phyloP scores from a whole-genome alignment of 2,329 filamentous ascomycete species.

The Grosmannia huntii region DNA sequence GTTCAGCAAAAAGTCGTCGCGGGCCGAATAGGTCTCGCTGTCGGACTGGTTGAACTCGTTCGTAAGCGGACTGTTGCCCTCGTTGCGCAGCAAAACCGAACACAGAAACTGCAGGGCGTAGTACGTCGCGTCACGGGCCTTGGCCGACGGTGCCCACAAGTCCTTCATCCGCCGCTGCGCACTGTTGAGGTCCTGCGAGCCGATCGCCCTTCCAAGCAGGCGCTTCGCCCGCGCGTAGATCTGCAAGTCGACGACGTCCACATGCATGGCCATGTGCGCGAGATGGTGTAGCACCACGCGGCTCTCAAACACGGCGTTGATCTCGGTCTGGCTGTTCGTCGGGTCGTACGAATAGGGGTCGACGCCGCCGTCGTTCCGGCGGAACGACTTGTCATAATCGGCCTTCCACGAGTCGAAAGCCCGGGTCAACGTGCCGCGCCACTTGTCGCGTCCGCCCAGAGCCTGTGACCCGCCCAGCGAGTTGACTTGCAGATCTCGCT shows the following conservation, averaged over 20 bases:
- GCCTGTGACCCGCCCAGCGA: slow-evolving; percentile 62
- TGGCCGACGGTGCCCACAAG: slow-evolving; percentile 76
- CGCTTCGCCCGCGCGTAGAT: slow-evolving; percentile 84
- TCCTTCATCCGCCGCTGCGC: slow-evolving; percentile 78
- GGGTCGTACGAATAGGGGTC: slow-evolving; percentile 43
- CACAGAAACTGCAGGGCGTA: slow-evolving; percentile 83
- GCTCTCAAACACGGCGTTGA: slow-evolving; percentile 64
- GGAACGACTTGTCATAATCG: slow-evolving; percentile 75
- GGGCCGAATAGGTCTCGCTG: slow-evolving; percentile 53
- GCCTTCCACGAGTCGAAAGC: slow-evolving; percentile 91
- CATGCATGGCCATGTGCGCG: slow-evolving; percentile 95
- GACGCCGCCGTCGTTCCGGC: slow-evolving; percentile 38
- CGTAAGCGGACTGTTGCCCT: slow-evolving; percentile 24
- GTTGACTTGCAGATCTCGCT: slow-evolving; percentile 84
- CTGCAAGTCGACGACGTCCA: slow-evolving; percentile 94
- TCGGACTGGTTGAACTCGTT: slow-evolving; percentile 15
- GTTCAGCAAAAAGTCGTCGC: slow-evolving; percentile 82
- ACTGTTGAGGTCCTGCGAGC: slow-evolving; percentile 64
- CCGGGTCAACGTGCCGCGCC: slow-evolving; percentile 71
- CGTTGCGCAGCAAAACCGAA: slow-evolving; percentile 62
- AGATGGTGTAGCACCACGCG: slow-evolving; percentile 83
- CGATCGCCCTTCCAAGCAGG: slow-evolving; percentile 75
- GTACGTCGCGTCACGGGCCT: slow-evolving; percentile 81
- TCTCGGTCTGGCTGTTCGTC: slow-evolving; percentile 39
- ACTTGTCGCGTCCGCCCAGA: slow-evolving; percentile 79